Conservation (phyloP, 805 yeast genomes). For the Candida pseudofarinosa region DNA sequence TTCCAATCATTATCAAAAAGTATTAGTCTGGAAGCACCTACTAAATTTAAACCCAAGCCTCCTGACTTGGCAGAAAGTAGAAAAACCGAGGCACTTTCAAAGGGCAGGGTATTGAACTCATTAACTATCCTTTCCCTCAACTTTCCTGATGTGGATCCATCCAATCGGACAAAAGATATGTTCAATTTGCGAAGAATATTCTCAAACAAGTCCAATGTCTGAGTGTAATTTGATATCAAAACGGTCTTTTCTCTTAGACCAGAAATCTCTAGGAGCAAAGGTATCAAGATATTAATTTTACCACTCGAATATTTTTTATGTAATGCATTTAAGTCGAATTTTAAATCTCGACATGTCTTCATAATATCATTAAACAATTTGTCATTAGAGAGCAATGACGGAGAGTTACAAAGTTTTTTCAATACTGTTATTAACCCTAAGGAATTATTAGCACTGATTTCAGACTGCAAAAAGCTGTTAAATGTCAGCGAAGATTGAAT, state of each 20-base stretch:
- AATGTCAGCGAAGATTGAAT: constrained; percentile 39
- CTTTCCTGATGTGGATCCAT: constrained; percentile 76
- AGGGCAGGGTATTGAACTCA: constrained; percentile 50
- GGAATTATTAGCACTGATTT: constrained; percentile 36
- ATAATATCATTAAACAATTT: constrained; percentile 25
- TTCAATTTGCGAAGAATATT: constrained; percentile 45
- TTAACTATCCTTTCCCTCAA: constrained; percentile 63
- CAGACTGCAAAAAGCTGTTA: constrained; percentile 23
- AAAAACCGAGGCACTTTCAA: constrained; percentile 50
- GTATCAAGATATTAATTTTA: constrained; percentile 58
- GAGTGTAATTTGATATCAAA: constrained; percentile 81
- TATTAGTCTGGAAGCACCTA: constrained; percentile 85
- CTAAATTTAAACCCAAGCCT: constrained; percentile 84
- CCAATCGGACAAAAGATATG: constrained; percentile 59
- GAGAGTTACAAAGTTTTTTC: constrained; percentile 82
- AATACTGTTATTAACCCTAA: constrained; percentile 68
- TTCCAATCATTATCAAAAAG: constrained; percentile 96
- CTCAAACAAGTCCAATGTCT: constrained; percentile 77
- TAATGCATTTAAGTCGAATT: constrained; percentile 21
- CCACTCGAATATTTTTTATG: constrained; percentile 41
- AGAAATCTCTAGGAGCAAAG: constrained; percentile 49
- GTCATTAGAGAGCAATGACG: constrained; percentile 56
- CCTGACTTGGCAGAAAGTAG: constrained; percentile 87
- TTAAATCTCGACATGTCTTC: constrained; percentile 9
- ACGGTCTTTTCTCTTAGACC: constrained; percentile 66